Conservation (phyloP, 305 asterid genomes). For the Petunia hybrid region DNA sequence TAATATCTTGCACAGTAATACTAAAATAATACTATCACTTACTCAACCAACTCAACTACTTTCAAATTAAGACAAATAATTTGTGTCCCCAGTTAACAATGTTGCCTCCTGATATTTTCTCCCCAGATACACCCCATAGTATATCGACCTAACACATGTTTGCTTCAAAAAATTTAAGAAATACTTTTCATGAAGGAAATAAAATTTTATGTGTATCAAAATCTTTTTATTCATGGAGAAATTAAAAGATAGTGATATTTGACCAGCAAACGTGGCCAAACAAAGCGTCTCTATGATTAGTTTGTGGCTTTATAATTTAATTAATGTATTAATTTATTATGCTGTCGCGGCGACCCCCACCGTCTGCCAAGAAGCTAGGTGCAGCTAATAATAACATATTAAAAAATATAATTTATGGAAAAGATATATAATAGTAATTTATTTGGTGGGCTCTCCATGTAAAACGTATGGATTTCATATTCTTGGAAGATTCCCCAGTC, state of each 20-base stretch:
- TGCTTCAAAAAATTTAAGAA: background rate
- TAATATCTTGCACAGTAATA: background rate
- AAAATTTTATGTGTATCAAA: too few relatives aligned
- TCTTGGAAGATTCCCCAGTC: background rate
- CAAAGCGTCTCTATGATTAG: too few relatives aligned
- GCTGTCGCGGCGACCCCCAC: background rate
- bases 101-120: background rate
- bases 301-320: too few relatives aligned
- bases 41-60: background rate
- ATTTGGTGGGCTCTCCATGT: background rate
- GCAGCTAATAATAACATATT: background rate
- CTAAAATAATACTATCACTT: background rate
- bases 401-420: background rate
- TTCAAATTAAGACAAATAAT: background rate
- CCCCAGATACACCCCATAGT: background rate
- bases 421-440: too few relatives aligned
- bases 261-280: too few relatives aligned
- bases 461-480: background rate
- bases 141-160: background rate
- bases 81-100: background rate
- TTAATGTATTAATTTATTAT: too few relatives aligned
- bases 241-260: too few relatives aligned
- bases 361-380: background rate
- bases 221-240: too few relatives aligned
- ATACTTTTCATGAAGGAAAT: background rate